phyloP scores from a whole-genome alignment of 345 rosid genomes.

The Eucalyptus polybractea region DNA sequence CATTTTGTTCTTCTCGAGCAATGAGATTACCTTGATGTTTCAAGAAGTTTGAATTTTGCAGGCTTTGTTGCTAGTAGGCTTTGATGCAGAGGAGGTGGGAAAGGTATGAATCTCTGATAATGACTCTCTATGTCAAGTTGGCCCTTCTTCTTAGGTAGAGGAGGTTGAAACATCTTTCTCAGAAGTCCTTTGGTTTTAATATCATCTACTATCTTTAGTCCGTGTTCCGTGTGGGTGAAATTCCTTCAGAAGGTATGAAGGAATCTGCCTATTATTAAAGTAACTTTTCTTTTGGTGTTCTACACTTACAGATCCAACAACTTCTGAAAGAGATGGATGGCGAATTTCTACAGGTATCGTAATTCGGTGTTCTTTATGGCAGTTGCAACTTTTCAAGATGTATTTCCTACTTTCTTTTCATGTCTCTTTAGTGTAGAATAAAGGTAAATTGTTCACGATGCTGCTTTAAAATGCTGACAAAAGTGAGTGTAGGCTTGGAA shows the following conservation, averaged over 20 bases:
- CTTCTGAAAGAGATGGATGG: conserved; percentile 67
- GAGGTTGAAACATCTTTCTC: neutral
- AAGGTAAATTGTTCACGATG: neutral
- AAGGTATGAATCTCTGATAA: conserved; percentile 20
- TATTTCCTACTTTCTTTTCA: neutral
- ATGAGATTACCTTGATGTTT: neutral
- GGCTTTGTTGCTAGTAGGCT: conserved; percentile 72
- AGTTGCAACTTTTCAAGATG: neutral
- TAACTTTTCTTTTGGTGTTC: neutral
- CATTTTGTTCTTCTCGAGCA: conserved; percentile 3
- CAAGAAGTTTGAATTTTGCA: conserved; percentile 6
- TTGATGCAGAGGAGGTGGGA: conserved; percentile 45
- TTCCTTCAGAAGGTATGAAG: neutral
- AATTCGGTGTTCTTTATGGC: neutral
- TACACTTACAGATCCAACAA: conserved; percentile 40
- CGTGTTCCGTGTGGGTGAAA: neutral
- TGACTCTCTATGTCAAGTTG: neutral
- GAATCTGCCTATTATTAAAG: neutral
- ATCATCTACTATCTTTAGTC: neutral
- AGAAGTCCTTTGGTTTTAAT: neutral
- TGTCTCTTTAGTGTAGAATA: neutral
- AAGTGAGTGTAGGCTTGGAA: neutral
- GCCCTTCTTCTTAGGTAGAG: neutral
- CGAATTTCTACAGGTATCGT: conserved; percentile 65
- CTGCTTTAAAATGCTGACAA: neutral